Evolutionary conservation across 164 flowering plant genomes (phyloP).

Genomic region (Sedum album): DNA sequence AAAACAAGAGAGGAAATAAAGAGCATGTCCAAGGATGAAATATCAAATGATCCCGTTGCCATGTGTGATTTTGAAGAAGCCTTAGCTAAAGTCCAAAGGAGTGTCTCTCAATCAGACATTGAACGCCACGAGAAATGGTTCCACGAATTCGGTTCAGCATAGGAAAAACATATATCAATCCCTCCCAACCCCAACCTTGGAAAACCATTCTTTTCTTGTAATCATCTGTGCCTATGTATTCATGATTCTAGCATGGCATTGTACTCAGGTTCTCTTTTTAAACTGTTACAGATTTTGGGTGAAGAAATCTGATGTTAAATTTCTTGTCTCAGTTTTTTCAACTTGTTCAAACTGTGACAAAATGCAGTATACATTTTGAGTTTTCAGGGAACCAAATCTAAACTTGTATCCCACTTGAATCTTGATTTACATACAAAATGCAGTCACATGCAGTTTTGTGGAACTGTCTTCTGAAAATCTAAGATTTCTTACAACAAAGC

Average conservation of each 20-base stretch:
- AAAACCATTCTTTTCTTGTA: background rate
- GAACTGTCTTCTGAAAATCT: background rate
- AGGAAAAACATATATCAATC: background rate
- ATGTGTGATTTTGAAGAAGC: constrained; percentile 99
- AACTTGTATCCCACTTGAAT: background rate
- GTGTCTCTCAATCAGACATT: constrained; percentile 35
- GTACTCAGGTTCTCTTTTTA: background rate
- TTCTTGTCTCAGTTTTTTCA: no score
- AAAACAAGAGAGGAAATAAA: constrained; percentile 97
- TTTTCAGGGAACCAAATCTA: background rate
- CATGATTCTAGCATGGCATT: background rate
- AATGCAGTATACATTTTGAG: background rate
- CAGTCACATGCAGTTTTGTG: background rate
- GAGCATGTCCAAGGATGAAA: constrained; percentile 96
- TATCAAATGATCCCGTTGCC: constrained; percentile 91
- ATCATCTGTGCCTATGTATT: background rate
- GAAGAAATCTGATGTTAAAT: background rate
- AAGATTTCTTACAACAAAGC: background rate
- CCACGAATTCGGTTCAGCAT: constrained; percentile 74
- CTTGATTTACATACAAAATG: background rate
- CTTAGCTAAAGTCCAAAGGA: constrained; percentile 72
- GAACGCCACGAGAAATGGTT: constrained; percentile 5
- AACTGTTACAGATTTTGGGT: background rate
- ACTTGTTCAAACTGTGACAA: background rate
- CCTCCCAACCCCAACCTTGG: background rate